Base-by-base conservation (phyloP, 768 basidiomycete species). In the Boletus edulis region DNA sequence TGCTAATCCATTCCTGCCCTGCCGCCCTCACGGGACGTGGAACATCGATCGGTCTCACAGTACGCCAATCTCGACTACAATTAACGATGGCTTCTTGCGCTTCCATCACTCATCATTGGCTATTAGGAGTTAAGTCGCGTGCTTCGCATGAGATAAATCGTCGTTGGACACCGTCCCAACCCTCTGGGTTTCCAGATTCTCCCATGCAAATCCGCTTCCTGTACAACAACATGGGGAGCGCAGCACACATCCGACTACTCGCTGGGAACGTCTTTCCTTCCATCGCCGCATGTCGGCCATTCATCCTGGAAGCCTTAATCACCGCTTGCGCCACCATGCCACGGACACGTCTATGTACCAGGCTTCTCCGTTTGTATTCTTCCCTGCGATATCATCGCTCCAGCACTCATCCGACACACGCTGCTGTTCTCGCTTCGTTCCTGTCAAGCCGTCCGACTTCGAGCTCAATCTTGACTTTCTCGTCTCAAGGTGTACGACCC, bases 321-420 rank as follows among this genome's bases (percentile, higher is more conserved):
- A 60, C 67, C 58, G 54, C 59, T 51, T 17, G 69, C 62, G 70
- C 67, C 67, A 64, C 69, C 58, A 60, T 51, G 41, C 51, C 51
- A 62, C 56, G 58, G 60, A 52, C 54, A 51, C 52, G 31, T 66
- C 60, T 18, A 58, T 47, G 51, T 35, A 57, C 49, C 37, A 54
- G 45, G 31, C 64, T 61, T 67, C 67, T 63, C 61, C 49, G 61
- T 56, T 46, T 56, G 54, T 18, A 41, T 49, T 48, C 59, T 67
- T 67, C 52, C 53, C 45, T 67, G 65, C 65, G 65, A 66, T 37
- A 62, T 61, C 56, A 67, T 69, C 67, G 65, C 65, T 56, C 47
- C 38, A 62, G 45, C 40, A 42, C 34, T 55, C 38, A 35, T 48
- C 54, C 44, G 51, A 60, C 52, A 44, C 57, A 53, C 37, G 41